Conservation (phyloP, 345 rosid genomes). For the Populus davidiana region DNA sequence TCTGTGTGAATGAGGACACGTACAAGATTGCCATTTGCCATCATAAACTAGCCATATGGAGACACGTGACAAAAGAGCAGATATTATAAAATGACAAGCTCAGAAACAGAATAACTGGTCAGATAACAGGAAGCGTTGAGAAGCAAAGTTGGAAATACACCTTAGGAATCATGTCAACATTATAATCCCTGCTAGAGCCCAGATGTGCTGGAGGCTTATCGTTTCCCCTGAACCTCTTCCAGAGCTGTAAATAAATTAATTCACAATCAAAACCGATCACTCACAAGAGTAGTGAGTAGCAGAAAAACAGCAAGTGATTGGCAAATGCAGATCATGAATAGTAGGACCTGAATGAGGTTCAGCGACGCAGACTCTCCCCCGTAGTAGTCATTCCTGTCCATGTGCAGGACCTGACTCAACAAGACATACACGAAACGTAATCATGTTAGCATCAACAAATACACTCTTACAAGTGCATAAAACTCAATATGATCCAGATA, state of each 20-base stretch:
- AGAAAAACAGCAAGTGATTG: not conserved
- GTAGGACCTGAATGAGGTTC: constrained; percentile 80
- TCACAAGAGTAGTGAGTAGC: not conserved
- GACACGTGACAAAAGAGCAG: not conserved
- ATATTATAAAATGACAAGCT: not conserved
- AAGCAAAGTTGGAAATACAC: constrained; percentile 29
- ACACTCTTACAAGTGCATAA: not conserved
- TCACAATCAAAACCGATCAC: constrained; percentile 4
- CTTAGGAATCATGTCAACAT: constrained; percentile 99
- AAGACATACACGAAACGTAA: not conserved
- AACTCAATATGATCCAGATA: constrained; percentile 1
- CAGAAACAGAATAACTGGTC: not conserved
- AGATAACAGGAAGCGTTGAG: not conserved
- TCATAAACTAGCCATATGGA: constrained; percentile 65
- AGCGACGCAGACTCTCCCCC: constrained; percentile 99
- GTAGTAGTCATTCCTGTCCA: constrained; percentile 95
- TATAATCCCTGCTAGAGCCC: constrained; percentile 95
- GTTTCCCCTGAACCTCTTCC: constrained; percentile 87
- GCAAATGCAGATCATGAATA: not conserved
- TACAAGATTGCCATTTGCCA: constrained; percentile 97
- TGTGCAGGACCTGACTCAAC: constrained; percentile 74
- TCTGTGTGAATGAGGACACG: constrained; percentile 96
- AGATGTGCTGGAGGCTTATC: constrained; percentile 88
- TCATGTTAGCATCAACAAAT: not conserved
- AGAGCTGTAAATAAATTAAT: constrained; percentile 52